Base-by-base conservation (phyloP, 495 filamentous ascomycete species). In the Aspergillus heteromorphus region DNA sequence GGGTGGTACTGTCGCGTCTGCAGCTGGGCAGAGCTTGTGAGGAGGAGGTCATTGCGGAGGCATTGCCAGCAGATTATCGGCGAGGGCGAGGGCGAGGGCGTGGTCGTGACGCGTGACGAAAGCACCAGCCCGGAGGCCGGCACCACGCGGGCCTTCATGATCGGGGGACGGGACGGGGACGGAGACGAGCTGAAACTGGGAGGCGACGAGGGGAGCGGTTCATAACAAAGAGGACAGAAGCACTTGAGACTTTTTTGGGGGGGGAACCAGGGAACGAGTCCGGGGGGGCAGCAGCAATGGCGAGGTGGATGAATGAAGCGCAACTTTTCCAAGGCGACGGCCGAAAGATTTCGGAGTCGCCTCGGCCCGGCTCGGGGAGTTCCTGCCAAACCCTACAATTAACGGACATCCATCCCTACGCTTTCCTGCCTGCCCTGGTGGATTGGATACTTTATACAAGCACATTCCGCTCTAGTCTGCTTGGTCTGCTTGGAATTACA, bases 1-100 rank as follows among this genome's bases (percentile, higher is more conserved):
- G 74, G 70, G 48, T 70, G 73, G 38, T 73, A 77, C 71, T 68
- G 70, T 53, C 74, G 72, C 2, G 66, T 64, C 55, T 75, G 73
- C 16, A 67, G 55, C 17, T 63, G 45, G 17, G 55, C 55, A 17
- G 62, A 64, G 20, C 56, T 55, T n/a, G n/a, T n/a, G 25, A 57
- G 57, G 36, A 58, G 55, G 34, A 73, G 59, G 54, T 77, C 73
- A 65, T 77, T 65, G 48, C 63, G 73, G 50, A 75, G 70, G 62
- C 74, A 77, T 73, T 73, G 70, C 49, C 66, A 68, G 58, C 74
- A 77, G 54, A 77, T 66, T 40, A 62, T 59, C 14, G 68, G 60
- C 14, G 58, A 59, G 10, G 66, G 54, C 21, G n/a, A n/a, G n/a
- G n/a, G n/a, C n/a, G n/a, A n/a, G n/a, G 68, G 60, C 14, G 58